Evolutionary conservation across 345 rosid species (phyloP).

Genomic region (Gossypium australe): DNA sequence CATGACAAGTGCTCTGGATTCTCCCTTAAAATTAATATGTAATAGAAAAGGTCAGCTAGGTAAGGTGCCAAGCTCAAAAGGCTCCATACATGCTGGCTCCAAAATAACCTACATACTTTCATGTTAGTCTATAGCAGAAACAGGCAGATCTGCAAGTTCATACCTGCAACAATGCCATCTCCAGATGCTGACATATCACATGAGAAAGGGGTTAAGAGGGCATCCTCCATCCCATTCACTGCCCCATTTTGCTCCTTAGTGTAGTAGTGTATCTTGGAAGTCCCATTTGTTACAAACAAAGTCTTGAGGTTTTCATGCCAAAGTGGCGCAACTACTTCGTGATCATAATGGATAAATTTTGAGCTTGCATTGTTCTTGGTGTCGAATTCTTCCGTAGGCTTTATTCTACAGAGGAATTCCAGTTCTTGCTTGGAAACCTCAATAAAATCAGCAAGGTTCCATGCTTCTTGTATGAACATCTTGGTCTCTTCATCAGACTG

Average conservation of each 20-base stretch:
- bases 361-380: conserved; percentile 47
- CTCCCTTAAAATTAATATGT: no score
- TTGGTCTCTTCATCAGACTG: conserved; percentile 69
- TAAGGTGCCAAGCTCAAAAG: background rate
- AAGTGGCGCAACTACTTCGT: conserved; percentile 57
- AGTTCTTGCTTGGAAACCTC: conserved; percentile 92
- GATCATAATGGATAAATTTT: conserved; percentile 62
- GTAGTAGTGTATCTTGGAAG: conserved; percentile 85
- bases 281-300: conserved; percentile 84
- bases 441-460: conserved; percentile 64
- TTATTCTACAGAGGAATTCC: conserved; percentile 74
- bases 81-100: background rate
- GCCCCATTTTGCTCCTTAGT: conserved; percentile 74
- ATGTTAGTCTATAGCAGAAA: background rate
- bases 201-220: conserved; percentile 72
- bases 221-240: conserved; percentile 75
- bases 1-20: no score
- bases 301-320: conserved; percentile 82
- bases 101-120: background rate
- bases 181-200: conserved; percentile 87
- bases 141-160: conserved; percentile 1
- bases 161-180: conserved; percentile 94
- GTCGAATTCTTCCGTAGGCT: conserved; percentile 66
- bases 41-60: background rate
- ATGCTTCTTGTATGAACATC: conserved; percentile 54